These are phyloP conservation scores for Euphrasia confusa DNA, from an alignment of 257 asterid genomes.

Conservation along the genomic window DNA sequence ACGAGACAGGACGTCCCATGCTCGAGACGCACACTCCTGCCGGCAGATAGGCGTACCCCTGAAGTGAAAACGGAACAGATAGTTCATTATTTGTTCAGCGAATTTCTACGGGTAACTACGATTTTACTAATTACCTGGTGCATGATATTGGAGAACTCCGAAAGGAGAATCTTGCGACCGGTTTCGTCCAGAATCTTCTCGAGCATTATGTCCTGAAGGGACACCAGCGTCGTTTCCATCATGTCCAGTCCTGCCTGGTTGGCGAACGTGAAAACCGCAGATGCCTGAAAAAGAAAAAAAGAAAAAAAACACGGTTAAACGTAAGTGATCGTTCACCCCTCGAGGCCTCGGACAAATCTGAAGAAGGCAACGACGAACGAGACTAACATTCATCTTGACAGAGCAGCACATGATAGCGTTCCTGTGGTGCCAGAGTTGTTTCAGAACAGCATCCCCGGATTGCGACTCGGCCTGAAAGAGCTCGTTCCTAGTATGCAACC, in stretches of 20 bases:
- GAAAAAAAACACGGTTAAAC: not conserved
- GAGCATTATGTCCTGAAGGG: slow-evolving; percentile 79
- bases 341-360: too few species aligned
- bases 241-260: slow-evolving; percentile 91
- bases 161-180: slow-evolving; percentile 60
- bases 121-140: slow-evolving; percentile 45
- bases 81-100: not conserved
- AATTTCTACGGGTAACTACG: not conserved
- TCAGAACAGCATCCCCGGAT: slow-evolving; percentile 47
- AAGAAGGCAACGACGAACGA: too few species aligned
- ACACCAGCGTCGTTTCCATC: slow-evolving; percentile 76
- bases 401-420: slow-evolving; percentile 85
- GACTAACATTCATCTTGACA: slow-evolving; percentile 55
- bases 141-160: slow-evolving; percentile 76
- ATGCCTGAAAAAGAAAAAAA: slow-evolving; percentile 40
- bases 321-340: too few species aligned
- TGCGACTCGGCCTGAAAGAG: slow-evolving; percentile 45
- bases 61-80: slow-evolving; percentile 1
- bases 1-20: slow-evolving; percentile 69
- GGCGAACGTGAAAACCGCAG: slow-evolving; percentile 69
- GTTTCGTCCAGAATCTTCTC: slow-evolving; percentile 74
- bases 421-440: slow-evolving; percentile 66
- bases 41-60: slow-evolving; percentile 72
- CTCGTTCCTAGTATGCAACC: slow-evolving; percentile 59
- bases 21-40: slow-evolving; percentile 66